A percentile compares a stretch with the other conserved stretches of the same genome.
phyloP scores from a whole-genome alignment of 225 moss, liverwort and hornwort species.

The Climacium dendroides region DNA sequence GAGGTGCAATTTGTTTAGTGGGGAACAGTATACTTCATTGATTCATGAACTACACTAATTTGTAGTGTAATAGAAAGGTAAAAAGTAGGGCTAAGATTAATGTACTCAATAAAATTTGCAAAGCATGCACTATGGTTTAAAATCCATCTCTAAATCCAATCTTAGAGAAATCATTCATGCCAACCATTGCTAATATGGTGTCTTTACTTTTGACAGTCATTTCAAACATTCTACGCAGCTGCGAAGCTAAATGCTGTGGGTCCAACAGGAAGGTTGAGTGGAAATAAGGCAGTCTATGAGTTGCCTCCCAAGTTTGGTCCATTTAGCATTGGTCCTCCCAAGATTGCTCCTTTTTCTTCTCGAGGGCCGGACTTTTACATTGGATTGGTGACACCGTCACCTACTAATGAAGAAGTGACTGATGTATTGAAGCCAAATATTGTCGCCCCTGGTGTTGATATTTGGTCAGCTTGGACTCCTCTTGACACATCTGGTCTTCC shows the following conservation, averaged over 20 bases:
- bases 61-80: neutral
- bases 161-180: neutral
- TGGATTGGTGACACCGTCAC: neutral
- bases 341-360: conserved; percentile 40
- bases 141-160: neutral
- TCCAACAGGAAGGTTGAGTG: conserved; percentile 36
- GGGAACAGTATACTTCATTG: neutral
- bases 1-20: neutral
- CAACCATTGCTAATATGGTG: neutral
- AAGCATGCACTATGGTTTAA: neutral
- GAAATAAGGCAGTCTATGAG: conserved; percentile 3
- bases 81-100: neutral
- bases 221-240: conserved; percentile 26
- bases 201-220: conserved; percentile 3
- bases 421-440: conserved; percentile 46
- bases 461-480: conserved; percentile 42
- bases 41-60: neutral
- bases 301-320: neutral
- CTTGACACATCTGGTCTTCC: neutral
- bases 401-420: neutral
- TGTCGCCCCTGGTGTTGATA: conserved; percentile 38
- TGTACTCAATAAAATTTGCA: neutral
- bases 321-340: conserved; percentile 5
- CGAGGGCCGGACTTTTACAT: conserved; percentile 21
- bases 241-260: conserved; percentile 16